Conservation (phyloP, 1,139 yeast genomes). For the Kodamaea alishanica region DNA sequence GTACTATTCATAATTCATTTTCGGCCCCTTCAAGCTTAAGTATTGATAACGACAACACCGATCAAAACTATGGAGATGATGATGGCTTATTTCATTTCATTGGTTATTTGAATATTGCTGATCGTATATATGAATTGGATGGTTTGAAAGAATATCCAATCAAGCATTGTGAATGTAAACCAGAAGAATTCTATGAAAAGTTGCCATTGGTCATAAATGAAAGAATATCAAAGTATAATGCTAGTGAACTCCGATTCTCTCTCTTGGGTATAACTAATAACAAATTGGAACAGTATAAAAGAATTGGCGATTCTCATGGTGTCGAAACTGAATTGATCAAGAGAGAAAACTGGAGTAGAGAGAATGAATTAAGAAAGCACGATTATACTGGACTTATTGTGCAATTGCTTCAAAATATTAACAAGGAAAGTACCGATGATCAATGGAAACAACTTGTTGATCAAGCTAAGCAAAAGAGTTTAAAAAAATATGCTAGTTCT, state of each 20-base stretch:
- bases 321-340: conserved; percentile 30
- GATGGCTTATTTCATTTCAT: conserved; percentile 64
- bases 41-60: conserved; percentile 38
- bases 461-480: conserved; percentile 26
- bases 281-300: conserved; percentile 36
- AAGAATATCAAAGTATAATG: conserved; percentile 45
- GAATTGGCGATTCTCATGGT: conserved; percentile 34
- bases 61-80: conserved; percentile 36
- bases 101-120: conserved; percentile 49
- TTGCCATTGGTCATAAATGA: conserved; percentile 43
- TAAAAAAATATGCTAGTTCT: conserved; percentile 7
- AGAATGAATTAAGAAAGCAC: conserved; percentile 48
- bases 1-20: conserved; percentile 63
- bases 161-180: conserved; percentile 42
- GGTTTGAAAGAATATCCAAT: conserved; percentile 63
- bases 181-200: conserved; percentile 40
- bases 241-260: conserved; percentile 56
- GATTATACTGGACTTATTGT: conserved; percentile 54
- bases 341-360: conserved; percentile 38
- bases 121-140: conserved; percentile 60
- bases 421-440: conserved; percentile 32
- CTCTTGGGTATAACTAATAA: conserved; percentile 55
- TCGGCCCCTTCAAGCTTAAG: conserved; percentile 51
- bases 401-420: conserved; percentile 42
- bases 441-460: conserved; percentile 44